Percentiles rank a stretch among this genome's conserved stretches.
Conservation (phyloP, 2,329 filamentous ascomycete species). For the Penicillium fuscoglaucum region DNA sequence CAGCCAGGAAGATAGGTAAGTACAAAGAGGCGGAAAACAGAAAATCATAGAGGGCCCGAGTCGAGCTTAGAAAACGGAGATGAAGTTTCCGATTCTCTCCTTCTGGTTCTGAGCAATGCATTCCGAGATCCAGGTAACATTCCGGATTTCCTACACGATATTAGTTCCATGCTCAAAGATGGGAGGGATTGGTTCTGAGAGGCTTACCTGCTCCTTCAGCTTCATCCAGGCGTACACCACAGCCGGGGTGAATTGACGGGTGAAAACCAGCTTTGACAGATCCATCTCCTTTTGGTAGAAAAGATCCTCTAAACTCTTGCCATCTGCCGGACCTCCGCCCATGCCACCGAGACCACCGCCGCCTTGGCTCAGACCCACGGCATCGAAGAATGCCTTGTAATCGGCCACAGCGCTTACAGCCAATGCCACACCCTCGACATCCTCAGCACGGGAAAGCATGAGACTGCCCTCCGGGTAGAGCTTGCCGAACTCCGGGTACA, state of each 20-base stretch:
- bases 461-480: conserved; percentile 91
- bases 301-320: conserved; percentile 90
- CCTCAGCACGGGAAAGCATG: conserved; percentile 93
- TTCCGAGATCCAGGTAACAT: conserved; percentile 99
- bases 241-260: conserved; percentile 89
- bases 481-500: conserved; percentile 89
- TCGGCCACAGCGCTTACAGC: conserved; percentile 91
- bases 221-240: conserved; percentile 99
- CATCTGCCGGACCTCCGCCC: conserved; percentile 69
- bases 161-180: conserved; percentile 25
- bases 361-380: conserved; percentile 74
- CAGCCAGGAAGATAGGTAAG: conserved; percentile 21
- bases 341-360: conserved; percentile 74
- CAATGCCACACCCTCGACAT: conserved; percentile 87
- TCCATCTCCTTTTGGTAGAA: conserved; percentile 99
- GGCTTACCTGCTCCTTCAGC: conserved; percentile 85
- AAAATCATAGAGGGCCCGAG: conserved; percentile 13
- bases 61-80: conserved; percentile 79
- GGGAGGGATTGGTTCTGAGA: conserved; percentile 9
- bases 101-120: conserved; percentile 99
- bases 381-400: conserved; percentile 95
- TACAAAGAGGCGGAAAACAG: conserved; percentile 18
- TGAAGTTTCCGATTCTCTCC: conserved; percentile 97
- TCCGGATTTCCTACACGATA: conserved; percentile 80
- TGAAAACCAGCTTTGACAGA: conserved; percentile 91